phyloP scores from a whole-genome alignment of 2,329 filamentous ascomycete genomes.

The Colletotrichum ledebouriae region DNA sequence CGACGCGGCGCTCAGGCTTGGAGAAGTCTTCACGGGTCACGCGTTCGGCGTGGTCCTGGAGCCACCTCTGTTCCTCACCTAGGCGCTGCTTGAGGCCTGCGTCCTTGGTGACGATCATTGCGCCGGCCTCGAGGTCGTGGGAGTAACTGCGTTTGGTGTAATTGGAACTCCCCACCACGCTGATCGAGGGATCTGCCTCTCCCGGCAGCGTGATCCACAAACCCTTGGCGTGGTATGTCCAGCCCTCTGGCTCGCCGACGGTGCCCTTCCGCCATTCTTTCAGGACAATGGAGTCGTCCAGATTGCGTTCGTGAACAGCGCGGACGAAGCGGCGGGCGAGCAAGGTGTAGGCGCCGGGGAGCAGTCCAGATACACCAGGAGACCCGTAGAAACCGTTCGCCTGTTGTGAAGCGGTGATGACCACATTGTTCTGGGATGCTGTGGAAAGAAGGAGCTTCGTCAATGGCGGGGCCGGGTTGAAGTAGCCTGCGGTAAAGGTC shows the following conservation, averaged over 20 bases:
- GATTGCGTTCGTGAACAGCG: slow-evolving; percentile 60
- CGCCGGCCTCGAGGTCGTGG: slow-evolving; percentile 91
- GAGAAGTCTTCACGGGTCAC: slow-evolving; percentile 85
- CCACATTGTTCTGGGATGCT: slow-evolving; percentile 77
- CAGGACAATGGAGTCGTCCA: slow-evolving; percentile 73
- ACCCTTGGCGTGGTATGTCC: slow-evolving; percentile 99
- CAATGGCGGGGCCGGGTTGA: slow-evolving; percentile 92
- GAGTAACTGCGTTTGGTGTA: slow-evolving; percentile 96
- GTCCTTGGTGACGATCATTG: slow-evolving; percentile 86
- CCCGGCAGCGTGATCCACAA: slow-evolving; percentile 86
- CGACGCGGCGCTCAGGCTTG: slow-evolving; percentile 84
- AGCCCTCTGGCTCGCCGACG: slow-evolving; percentile 84
- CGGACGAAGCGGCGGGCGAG: slow-evolving; percentile 86
- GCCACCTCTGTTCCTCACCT: slow-evolving; percentile 83
- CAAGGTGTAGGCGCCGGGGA: slow-evolving; percentile 92
- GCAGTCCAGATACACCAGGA: slow-evolving; percentile 87
- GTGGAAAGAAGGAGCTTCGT: slow-evolving; percentile 84
- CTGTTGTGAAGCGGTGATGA: slow-evolving; percentile 92
- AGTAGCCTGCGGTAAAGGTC: slow-evolving; percentile 98
- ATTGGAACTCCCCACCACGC: slow-evolving; percentile 90
- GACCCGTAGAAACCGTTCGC: slow-evolving; percentile 97
- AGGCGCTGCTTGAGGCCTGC: slow-evolving; percentile 77
- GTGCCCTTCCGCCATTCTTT: slow-evolving; percentile 91
- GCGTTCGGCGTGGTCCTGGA: slow-evolving; percentile 79
- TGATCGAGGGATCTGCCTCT: slow-evolving; percentile 78